These are phyloP conservation scores for Bacterosira constricta DNA, from an alignment of 108 stramenopile genomes.

Conservation along the genomic window DNA sequence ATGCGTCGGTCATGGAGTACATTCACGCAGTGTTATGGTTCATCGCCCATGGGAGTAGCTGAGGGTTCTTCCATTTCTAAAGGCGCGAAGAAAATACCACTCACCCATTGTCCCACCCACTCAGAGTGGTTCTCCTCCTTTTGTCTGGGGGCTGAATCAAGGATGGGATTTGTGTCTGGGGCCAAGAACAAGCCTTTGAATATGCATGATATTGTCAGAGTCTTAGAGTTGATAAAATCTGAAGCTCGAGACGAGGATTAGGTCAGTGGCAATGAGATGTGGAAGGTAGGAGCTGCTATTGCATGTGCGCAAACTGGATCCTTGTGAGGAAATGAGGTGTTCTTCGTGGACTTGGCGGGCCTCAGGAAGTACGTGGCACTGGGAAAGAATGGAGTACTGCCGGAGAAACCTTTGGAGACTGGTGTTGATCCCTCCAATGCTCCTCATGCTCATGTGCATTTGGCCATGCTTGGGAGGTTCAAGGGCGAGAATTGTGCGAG, in stretches of 20 bases:
- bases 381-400: neutral
- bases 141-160: neutral
- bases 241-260: neutral
- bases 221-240: neutral
- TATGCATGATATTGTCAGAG: neutral
- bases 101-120: slow-evolving; percentile 9
- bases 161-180: slow-evolving; percentile 24
- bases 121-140: slow-evolving; percentile 21
- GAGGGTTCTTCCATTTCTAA: too few species aligned
- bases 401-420: neutral
- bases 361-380: neutral
- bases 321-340: slow-evolving; percentile 8
- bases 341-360: slow-evolving; percentile 4
- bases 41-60: slow-evolving; percentile 5
- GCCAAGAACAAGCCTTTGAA: neutral
- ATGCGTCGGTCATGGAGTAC: slow-evolving; percentile 18
- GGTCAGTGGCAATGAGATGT: neutral
- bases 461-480: slow-evolving; percentile 23
- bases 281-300: slow-evolving; percentile 3
- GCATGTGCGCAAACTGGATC: slow-evolving; percentile 6
- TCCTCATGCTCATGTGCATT: slow-evolving; percentile 18
- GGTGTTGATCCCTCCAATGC: neutral
- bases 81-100: too few species aligned
- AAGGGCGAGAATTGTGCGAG: slow-evolving; percentile 13
- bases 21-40: neutral